Evolutionary conservation across 2,329 filamentous ascomycete species (phyloP).

Genomic region (Chlorencoelia australis): DNA sequence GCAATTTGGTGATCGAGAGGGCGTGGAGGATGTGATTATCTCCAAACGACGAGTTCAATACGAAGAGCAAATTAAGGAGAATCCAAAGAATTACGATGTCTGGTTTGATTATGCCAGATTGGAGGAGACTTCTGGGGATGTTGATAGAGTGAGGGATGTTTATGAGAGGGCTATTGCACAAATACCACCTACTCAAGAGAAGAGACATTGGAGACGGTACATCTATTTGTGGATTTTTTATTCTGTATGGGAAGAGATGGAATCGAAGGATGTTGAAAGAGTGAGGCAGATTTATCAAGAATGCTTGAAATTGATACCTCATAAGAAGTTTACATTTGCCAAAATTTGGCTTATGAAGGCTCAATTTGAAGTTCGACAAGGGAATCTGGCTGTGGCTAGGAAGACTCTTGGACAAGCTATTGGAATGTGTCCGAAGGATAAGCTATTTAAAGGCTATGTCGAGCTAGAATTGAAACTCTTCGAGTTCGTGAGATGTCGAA

Average conservation of each 20-base stretch:
- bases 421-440: conserved; percentile 93
- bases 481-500: conserved; percentile 86
- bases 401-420: conserved; percentile 87
- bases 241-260: conserved; percentile 87
- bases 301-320: conserved; percentile 77
- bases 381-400: conserved; percentile 66
- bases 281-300: conserved; percentile 86
- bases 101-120: conserved; percentile 95
- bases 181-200: conserved; percentile 88
- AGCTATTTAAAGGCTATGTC: conserved; percentile 87
- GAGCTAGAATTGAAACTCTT: conserved; percentile 88
- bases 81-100: conserved; percentile 89
- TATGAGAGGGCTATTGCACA: conserved; percentile 96
- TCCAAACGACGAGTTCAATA: conserved; percentile 89
- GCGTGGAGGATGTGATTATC: conserved; percentile 91
- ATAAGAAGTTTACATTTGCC: conserved; percentile 95
- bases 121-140: conserved; percentile 76
- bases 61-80: conserved; percentile 88
- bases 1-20: conserved; percentile 87
- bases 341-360: conserved; percentile 94
- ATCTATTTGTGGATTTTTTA: conserved; percentile 99
- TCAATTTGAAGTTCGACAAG: conserved; percentile 85
- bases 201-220: conserved; percentile 93
- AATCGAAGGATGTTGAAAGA: conserved; percentile 66
- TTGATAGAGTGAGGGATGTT: conserved; percentile 76